Evolutionary conservation across 192 early-diverging fungal genomes (phyloP), one percentile per base, ranked within the genome.

Genomic region (Rhizoclosmatium sp.): DNA sequence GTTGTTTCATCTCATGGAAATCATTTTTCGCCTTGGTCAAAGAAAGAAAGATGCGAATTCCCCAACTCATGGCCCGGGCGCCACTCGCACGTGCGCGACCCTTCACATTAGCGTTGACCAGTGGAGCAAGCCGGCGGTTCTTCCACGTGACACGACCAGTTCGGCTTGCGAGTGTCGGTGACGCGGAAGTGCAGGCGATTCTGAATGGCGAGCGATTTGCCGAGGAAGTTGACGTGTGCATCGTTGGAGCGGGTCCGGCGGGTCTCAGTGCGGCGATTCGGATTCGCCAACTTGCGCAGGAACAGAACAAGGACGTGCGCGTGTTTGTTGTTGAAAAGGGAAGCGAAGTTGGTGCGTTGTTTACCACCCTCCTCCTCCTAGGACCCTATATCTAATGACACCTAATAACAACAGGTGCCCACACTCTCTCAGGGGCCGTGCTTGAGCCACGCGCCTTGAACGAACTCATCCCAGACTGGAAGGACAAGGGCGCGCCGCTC

Each of bases 381-480:
- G 51, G 5, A 7, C 16, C 16, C 51, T 54, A 7, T 47, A 64
- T 59, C 23, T 40, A 0, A 2, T 68, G 46, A 19, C 23, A 47
- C 46, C 45, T 44, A 16, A 3, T n/a, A 2, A 7, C 9, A 0
- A 4, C 78, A 93, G 92, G 96, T 42, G 93, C 96, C 19, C 98
- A 99, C 83, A 99, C 91, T 49, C 86, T 99, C 9, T 97, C 95
- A 54, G 98, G 98, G 14, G 96, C 96, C 21, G 97, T 98, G 56
- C 82, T 99, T 42, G 98, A 99, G 80, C 92, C 95, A 3, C 89
- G 92, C 2, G 94, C 98, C 4, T 82, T 99, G 67, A 88, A 97
- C 77, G 98, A 99, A 85, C 85, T 99, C 78, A 95, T 99, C 48
- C 98, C 98, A 40, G 94, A 98, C 79, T 99, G 97, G 97, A 97